A percentile compares a stretch with the other conserved stretches of the same genome.
Evolutionary conservation across 2,329 filamentous ascomycete genomes (phyloP).

Genomic region (Fusarium redolens): DNA sequence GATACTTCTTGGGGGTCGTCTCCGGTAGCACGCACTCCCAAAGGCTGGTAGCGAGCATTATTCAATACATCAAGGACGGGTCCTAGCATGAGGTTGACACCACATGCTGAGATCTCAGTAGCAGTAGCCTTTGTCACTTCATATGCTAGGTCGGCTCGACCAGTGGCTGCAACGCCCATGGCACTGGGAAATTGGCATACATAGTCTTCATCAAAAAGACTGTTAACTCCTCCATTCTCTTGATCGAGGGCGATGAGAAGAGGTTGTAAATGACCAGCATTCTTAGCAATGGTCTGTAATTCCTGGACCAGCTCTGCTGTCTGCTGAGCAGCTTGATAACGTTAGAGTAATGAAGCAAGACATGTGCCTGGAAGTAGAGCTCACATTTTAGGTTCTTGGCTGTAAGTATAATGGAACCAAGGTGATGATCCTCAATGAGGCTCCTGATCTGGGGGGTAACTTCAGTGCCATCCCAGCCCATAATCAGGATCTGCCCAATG

Average conservation of each 20-base stretch:
- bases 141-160: constrained; percentile 85
- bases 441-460: constrained; percentile 85
- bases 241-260: constrained; percentile 93
- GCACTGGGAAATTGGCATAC: constrained; percentile 97
- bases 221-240: constrained; percentile 98
- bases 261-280: constrained; percentile 89
- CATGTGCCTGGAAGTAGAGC: constrained; percentile 35
- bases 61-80: constrained; percentile 94
- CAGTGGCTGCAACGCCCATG: constrained; percentile 95
- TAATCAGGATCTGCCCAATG: constrained; percentile 82
- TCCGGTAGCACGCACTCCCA: constrained; percentile 89
- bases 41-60: constrained; percentile 88
- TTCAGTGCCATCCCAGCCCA: constrained; percentile 87
- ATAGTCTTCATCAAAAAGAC: constrained; percentile 93
- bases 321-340: constrained; percentile 81
- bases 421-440: constrained; percentile 84
- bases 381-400: constrained; percentile 88
- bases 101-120: constrained; percentile 90
- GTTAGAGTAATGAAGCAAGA: constrained; percentile 44
- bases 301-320: constrained; percentile 90
- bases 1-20: constrained; percentile 97
- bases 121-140: constrained; percentile 93
- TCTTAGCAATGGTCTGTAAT: constrained; percentile 89
- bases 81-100: constrained; percentile 94
- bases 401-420: constrained; percentile 87